Evolutionary conservation across 345 rosid genomes (phyloP), one percentile per base, ranked within the genome.

Genomic region (Eucalyptus tenuipes): DNA sequence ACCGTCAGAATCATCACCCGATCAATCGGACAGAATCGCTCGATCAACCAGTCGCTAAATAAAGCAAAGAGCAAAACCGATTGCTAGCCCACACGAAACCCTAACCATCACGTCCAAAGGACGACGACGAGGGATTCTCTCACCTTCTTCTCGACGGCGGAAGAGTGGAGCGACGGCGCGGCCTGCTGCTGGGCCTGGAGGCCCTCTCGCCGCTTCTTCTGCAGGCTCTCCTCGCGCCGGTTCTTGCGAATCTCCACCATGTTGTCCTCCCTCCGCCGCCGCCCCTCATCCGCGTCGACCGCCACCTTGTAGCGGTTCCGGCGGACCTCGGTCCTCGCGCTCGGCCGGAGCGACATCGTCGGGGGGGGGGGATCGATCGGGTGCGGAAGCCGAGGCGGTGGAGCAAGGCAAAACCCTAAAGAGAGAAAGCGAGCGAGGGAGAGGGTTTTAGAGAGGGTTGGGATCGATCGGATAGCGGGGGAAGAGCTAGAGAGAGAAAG

Each of bases 221-320:
- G 95, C 88, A 97, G 91, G 94, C 97, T 95, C 92, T 97, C 99
- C 89, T 97, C 99, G 71, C 98, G 92, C 64, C 94, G 94, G 80
- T 52, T 97, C 94, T 97, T 97, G 44, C 99, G 94, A 95, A 97
- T 97, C 97, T 97, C 99, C 80, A 97, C 98, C 98, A 97, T 94
- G 91, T 95, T 94, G 86, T 97, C 99, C 90, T 97, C 99, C 55
- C 99, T 90, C 89, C 99, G 93, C 91, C 99, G 92, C 40, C 99
- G 91, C 8, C 98, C 99, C 89, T 97, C 99, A 14, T 95, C 98
- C 10, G 98, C 97, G 90, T 95, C 97, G 13, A 95, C 97, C 40
- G 99, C 94, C 66, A 94, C 96, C 91, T 96, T 96, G 94, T 96
- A 95, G 85, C 92, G 92, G 91, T 94, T 96, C 86, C 96, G 92